Base-by-base conservation (phyloP, 75 land plant species). In the Cryptomeria japonica region DNA sequence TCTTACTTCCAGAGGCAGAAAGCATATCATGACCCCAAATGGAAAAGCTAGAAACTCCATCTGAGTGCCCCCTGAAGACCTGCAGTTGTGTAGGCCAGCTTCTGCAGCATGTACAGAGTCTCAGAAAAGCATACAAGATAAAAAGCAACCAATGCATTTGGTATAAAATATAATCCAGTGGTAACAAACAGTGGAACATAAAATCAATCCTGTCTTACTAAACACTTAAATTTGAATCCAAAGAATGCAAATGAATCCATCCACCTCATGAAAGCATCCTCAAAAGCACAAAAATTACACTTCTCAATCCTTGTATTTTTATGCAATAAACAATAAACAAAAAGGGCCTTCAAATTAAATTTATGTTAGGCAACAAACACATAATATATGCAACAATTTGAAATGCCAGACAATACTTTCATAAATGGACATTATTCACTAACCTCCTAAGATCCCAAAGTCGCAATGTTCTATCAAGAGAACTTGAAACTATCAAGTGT, bases 401-500 rank as follows among this genome's bases (percentile, higher is more conserved):
- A 28, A 46, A 46, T 25, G 51, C 51, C 47, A 44, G 42, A 12
- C 12, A 44, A 82, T 80, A 79, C 28, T 80, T 42, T 82, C 49
- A n/a, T 49, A 82, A 41, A 25, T 38, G 15, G 15, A 46, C 12
- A 19, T 25, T 39, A n/a, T 82, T 82, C 51, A 82, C 84, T 82
- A 72, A 97, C 99, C 94, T 94, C 87, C 99, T 90, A 68, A 97
- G 90, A 85, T 97, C 99, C 99, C 99, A 97, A 82, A 97, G 89
- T 39, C 94, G 88, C 47, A 97, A 76, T 56, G 96, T 96, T 86
- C 80, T 93, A 70, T 97, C 99, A 87, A 91, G 91, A 61, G 99
- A 97, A 89, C 99, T 96, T 51, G 99, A 96, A 70, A 97, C 92
- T 84, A 97, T 93, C 90, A 94, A 87, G 88, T 96, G 92, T 37